Base-by-base conservation (phyloP, 768 basidiomycete species). In the Trametes punicea region DNA sequence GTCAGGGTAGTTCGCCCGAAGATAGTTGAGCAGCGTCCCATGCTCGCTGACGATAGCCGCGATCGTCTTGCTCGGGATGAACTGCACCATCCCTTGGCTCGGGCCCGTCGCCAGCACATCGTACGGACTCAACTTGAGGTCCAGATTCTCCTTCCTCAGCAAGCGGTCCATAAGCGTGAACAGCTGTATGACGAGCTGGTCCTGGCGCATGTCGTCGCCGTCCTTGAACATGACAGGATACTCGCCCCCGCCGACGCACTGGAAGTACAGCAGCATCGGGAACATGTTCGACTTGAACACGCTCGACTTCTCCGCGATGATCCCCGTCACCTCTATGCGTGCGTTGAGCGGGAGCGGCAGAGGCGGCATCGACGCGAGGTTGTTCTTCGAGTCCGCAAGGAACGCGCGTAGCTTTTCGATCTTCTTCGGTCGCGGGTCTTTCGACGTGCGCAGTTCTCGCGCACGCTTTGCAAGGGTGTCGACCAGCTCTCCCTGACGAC, bases 141-240 rank as follows among this genome's bases (percentile, higher is more conserved):
- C 97, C 49, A 99, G 70, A 68, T 97, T 97, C 74, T 98, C 97
- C 72, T 95, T 96, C 55, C 93, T 76, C 58, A 98, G 73, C 23
- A 99, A 71, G 45, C 90, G 80, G 68, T 99, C 94, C 97, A 99
- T 99, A 25, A 99, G 82, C 15, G 94, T 97, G 71, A 99, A 95
- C n/a, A 98, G 78, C 70, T 99, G 97, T 46, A 98, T 88, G 25
- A 98, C 95, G 33, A 99, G 83, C 70, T 99, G 97, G 68, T 99
- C 97, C 70, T 99, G 97, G 20, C 97, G 86, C 80, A 98, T 88
- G 67, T 99, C 97, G 67, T 98, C 97, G 13, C 97, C 97, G 63
- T 98, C 95, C 72, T 98, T 99, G 80, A 98, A 98, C 57, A 99
- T 98, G 48, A 98, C 82, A 0, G 95, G 90, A 70, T 89, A 98